Conservation (phyloP, 768 basidiomycete species). For the Lactarius pseudohatsudake region DNA sequence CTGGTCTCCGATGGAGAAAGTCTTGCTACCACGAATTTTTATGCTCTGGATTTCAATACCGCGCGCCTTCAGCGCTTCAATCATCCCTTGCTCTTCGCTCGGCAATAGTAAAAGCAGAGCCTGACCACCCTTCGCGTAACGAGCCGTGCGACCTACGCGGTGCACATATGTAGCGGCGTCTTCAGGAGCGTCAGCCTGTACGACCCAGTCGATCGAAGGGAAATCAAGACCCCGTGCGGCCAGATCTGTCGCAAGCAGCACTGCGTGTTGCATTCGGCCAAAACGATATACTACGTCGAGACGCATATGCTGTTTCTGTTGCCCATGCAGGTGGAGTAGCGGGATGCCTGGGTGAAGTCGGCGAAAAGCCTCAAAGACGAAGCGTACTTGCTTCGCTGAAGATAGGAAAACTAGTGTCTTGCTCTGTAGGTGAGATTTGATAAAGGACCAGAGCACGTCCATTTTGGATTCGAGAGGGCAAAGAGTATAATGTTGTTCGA, state of each 20-base stretch:
- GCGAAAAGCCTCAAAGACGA: conserved; percentile 93
- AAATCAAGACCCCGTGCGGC: conserved; percentile 97
- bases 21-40: conserved; percentile 87
- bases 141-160: conserved; percentile 91
- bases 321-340: conserved; percentile 92
- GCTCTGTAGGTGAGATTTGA: conserved; percentile 87
- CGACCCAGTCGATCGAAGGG: conserved; percentile 94
- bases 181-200: conserved; percentile 95
- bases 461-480: conserved; percentile 86
- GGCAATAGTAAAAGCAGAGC: conserved; percentile 80
- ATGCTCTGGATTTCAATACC: conserved; percentile 71
- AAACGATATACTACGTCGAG: conserved; percentile 83
- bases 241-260: conserved; percentile 94
- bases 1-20: conserved; percentile 79
- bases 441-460: conserved; percentile 89
- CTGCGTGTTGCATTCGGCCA: conserved; percentile 74
- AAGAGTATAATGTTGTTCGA: conserved; percentile 88
- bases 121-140: conserved; percentile 90
- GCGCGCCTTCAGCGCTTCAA: conserved; percentile 65
- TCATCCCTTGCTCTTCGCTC: conserved; percentile 93
- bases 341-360: conserved; percentile 93
- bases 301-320: conserved; percentile 92
- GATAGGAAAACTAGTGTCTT: conserved; percentile 95
- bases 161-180: conserved; percentile 98
- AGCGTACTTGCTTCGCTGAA: conserved; percentile 95